Percentiles rank a stretch among this genome's conserved stretches.
Conservation (phyloP, 176 grass and related monocot species). For the Zoysia japonica region DNA sequence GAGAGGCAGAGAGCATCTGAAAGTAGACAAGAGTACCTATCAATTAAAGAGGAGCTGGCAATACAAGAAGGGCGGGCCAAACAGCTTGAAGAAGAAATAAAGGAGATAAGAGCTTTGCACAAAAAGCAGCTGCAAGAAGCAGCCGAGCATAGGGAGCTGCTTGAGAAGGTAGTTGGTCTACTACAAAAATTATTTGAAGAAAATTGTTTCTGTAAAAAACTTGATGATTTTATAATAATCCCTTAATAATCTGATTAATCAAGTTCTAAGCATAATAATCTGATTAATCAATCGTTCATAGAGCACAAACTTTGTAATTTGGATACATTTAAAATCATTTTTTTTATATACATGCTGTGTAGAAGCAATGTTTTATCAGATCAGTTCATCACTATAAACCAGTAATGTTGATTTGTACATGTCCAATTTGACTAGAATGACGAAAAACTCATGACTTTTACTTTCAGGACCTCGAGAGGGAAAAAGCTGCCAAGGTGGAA, state of each 20-base stretch:
- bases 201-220: conserved; percentile 7
- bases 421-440: conserved; percentile 11
- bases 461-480: conserved; percentile 87
- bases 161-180: conserved; percentile 69
- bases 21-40: conserved; percentile 93
- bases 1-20: conserved; percentile 99
- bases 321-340: not conserved
- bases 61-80: conserved; percentile 88
- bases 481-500: conserved; percentile 75
- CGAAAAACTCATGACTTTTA: conserved; percentile 18
- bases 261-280: not conserved
- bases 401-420: not conserved
- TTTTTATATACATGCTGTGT: not conserved
- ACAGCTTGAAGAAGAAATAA: conserved; percentile 95
- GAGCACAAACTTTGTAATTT: conserved; percentile 30
- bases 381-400: not conserved
- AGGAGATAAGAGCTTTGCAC: conserved; percentile 75
- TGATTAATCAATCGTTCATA: not conserved
- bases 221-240: not conserved
- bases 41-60: conserved; percentile 82
- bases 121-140: conserved; percentile 86
- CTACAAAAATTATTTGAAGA: not conserved
- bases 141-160: conserved; percentile 70
- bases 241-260: not conserved
- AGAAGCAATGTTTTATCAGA: not conserved